Percentiles rank a stretch among this genome's conserved stretches.
phyloP scores from a whole-genome alignment of 164 flowering plant genomes.

The Sedum album region DNA sequence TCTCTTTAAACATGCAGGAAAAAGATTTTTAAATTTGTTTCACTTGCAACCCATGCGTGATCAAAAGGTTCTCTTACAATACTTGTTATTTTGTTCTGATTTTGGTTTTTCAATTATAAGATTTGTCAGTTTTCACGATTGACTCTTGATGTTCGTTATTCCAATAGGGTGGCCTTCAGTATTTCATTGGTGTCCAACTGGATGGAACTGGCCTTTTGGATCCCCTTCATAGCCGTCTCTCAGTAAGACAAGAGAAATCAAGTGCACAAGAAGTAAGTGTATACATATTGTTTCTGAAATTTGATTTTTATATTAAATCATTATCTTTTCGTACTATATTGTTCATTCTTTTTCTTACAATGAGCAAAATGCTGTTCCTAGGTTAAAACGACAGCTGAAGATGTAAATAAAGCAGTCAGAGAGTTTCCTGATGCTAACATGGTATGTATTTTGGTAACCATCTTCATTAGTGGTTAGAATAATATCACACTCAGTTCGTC shows the following conservation, averaged over 20 bases:
- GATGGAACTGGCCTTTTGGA: slow-evolving; percentile 97
- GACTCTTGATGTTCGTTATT: slow-evolving; percentile 7
- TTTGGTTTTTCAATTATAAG: background rate
- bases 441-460: slow-evolving; percentile 48
- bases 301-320: background rate
- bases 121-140: background rate
- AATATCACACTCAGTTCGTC: background rate
- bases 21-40: slow-evolving; percentile 93
- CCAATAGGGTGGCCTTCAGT: slow-evolving; percentile 83
- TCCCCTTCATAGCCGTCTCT: slow-evolving; percentile 76
- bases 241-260: slow-evolving; percentile 59
- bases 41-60: slow-evolving; percentile 99
- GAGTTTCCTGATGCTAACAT: slow-evolving; percentile 99
- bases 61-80: slow-evolving; percentile 50
- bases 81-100: background rate
- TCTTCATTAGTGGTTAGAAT: background rate
- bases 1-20: slow-evolving; percentile 40
- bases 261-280: slow-evolving; percentile 57
- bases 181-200: slow-evolving; percentile 96
- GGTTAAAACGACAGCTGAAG: slow-evolving; percentile 97
- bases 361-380: slow-evolving; percentile 15
- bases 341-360: background rate
- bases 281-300: background rate
- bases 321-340: background rate
- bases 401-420: slow-evolving; percentile 91